These are phyloP conservation scores for Metschnikowia henanensis DNA, from an alignment of 805 yeast species.

Conservation along the genomic window DNA sequence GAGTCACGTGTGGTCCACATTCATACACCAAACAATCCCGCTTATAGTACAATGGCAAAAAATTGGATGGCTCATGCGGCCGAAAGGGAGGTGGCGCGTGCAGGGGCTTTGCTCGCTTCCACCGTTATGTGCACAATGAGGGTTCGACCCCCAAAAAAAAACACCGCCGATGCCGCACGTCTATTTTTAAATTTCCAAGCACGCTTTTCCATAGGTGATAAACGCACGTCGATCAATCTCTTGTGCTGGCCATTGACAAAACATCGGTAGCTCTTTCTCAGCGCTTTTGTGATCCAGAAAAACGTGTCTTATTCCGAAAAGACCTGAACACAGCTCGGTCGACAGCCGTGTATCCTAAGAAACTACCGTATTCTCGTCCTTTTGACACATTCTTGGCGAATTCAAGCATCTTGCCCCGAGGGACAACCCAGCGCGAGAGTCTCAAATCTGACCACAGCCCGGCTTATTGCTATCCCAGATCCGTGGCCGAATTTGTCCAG, in stretches of 20 bases:
- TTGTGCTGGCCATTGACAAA: too few relatives aligned
- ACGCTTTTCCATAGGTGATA: neutral
- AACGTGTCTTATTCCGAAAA: too few relatives aligned
- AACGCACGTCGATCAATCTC: slow-evolving; percentile 3
- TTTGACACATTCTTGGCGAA: neutral
- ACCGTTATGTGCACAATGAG: neutral
- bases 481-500: neutral
- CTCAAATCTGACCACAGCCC: neutral
- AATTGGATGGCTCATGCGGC: neutral
- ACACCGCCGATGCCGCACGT: slow-evolving; percentile 11
- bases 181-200: slow-evolving; percentile 8
- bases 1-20: neutral
- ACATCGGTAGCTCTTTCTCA: too few relatives aligned
- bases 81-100: neutral
- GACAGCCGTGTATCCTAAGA: neutral
- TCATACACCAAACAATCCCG: too few relatives aligned
- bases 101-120: slow-evolving; percentile 2
- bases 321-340: neutral
- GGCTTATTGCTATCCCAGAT: too few relatives aligned
- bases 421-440: neutral
- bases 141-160: slow-evolving; percentile 1
- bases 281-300: too few relatives aligned
- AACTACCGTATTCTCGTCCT: neutral
- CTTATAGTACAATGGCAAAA: too few relatives aligned
- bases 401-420: neutral